Base-by-base conservation (phyloP, 345 rosid species). In the Garcia nutans region DNA sequence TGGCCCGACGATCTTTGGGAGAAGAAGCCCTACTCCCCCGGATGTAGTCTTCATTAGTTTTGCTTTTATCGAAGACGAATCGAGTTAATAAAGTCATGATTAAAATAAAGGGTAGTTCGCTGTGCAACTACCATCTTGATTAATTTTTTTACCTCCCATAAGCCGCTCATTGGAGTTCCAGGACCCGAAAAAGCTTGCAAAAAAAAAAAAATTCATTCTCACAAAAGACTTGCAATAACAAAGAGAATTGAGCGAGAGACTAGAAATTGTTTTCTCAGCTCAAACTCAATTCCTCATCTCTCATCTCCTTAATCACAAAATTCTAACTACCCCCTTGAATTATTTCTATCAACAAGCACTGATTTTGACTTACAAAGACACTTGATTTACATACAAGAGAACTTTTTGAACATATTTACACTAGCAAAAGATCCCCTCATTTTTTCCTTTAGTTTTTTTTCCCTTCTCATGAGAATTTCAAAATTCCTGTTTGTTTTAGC, bases 371-470 rank as follows among this genome's bases (percentile, higher is more conserved):
- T 63, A 68, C 83, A 78, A 68, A 65, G 70, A 60, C 37, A 31
- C 76, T 45, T 65, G 23, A 54, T n/a, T n/a, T 71, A 78, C 52
- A 65, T 45, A 22, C 50, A 59, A 10, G 67, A 37, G 74, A 76
- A 77, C 59, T 85, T 83, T 70, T 79, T 42, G 61, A 50, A 75
- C 82, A 82, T 83, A 83, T 84, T 70, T 84, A 86, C 87, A 87
- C 33, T 60, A 57, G 59, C 54, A 70, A 82, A 78, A 73, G 85
- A 70, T 77, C 65, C 75, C 49, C 56, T 5, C 13, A 2, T 9
- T 3, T 47, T 47, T 47, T 47, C 10, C 26, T 42, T n/a, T n/a
- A n/a, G n/a, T n/a, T n/a, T n/a, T n/a, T 15, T 69, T 68, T 74
- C 5, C 64, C 37, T 22, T 16, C 41, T 45, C 68, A 72, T 28